A percentile compares a stretch with the other conserved stretches of the same genome.
Conservation (phyloP, 768 basidiomycete genomes). For the Lactarius pseudohatsudake region DNA sequence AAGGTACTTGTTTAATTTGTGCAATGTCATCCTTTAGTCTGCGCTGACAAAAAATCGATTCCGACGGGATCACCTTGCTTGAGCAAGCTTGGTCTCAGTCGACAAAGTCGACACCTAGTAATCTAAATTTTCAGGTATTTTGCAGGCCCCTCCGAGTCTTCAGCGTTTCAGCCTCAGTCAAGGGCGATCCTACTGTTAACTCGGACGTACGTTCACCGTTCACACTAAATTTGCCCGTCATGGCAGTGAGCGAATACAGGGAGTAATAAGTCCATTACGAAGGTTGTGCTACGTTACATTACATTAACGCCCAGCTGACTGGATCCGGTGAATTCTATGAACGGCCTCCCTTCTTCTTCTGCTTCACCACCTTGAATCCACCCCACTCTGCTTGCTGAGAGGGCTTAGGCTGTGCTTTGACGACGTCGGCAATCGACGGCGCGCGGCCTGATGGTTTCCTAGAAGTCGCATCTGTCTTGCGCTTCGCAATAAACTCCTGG, state of each 20-base stretch:
- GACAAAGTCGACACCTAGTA: too few species aligned
- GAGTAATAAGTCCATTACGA: conserved; percentile 15
- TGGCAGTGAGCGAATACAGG: not conserved
- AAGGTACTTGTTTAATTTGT: too few species aligned
- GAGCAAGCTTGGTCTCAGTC: too few species aligned
- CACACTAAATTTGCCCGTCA: not conserved
- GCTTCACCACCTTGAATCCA: conserved; percentile 90
- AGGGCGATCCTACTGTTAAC: too few species aligned
- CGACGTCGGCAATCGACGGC: conserved; percentile 83
- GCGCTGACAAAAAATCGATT: too few species aligned
- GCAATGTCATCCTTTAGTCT: too few species aligned
- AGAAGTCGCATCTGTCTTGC: conserved; percentile 75
- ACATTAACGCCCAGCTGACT: not conserved
- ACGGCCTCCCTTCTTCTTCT: conserved; percentile 85
- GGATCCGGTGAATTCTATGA: conserved; percentile 37
- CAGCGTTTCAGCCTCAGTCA: too few species aligned
- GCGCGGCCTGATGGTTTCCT: conserved; percentile 53
- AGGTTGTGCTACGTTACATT: conserved; percentile 6
- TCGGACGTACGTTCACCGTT: not conserved
- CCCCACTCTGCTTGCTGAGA: conserved; percentile 75
- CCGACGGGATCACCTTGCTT: too few species aligned
- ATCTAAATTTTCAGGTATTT: too few species aligned
- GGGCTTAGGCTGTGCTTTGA: conserved; percentile 82
- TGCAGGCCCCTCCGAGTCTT: too few species aligned
- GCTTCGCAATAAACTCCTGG: conserved; percentile 81